phyloP scores from a whole-genome alignment of 371 early-diverging fungal species.

The Lichtheimia ramosa region DNA sequence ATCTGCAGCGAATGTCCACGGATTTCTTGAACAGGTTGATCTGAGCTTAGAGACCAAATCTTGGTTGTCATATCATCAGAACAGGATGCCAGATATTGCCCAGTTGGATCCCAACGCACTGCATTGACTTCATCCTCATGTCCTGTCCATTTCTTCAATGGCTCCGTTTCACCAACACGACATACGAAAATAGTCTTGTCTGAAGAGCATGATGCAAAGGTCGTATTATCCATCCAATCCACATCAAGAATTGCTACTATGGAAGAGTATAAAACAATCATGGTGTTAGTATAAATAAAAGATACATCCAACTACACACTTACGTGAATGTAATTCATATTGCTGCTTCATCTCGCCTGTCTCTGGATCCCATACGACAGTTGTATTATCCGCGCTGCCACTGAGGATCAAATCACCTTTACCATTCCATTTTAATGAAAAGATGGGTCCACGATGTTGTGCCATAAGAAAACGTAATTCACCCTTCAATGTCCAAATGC shows the following conservation, averaged over 20 bases:
- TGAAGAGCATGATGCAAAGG: constrained; percentile 89
- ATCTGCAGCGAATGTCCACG: constrained; percentile 78
- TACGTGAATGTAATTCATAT: constrained; percentile 76
- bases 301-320: constrained; percentile 4
- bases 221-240: constrained; percentile 90
- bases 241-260: constrained; percentile 80
- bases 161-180: constrained; percentile 64
- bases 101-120: constrained; percentile 85
- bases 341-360: constrained; percentile 79
- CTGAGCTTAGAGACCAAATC: constrained; percentile 44
- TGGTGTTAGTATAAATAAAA: too few relatives aligned
- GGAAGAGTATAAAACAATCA: not conserved
- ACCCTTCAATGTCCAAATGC: constrained; percentile 84
- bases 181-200: constrained; percentile 86
- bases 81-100: constrained; percentile 84
- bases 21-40: constrained; percentile 59
- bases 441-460: constrained; percentile 82
- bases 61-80: constrained; percentile 92
- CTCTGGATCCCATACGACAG: constrained; percentile 84
- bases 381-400: constrained; percentile 81
- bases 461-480: constrained; percentile 68
- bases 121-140: constrained; percentile 90
- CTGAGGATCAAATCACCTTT: constrained; percentile 77
- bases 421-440: constrained; percentile 87
- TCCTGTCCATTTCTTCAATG: constrained; percentile 71